phyloP scores from a whole-genome alignment of 2,329 filamentous ascomycete genomes.

The Pyrenochaeta sp. region DNA sequence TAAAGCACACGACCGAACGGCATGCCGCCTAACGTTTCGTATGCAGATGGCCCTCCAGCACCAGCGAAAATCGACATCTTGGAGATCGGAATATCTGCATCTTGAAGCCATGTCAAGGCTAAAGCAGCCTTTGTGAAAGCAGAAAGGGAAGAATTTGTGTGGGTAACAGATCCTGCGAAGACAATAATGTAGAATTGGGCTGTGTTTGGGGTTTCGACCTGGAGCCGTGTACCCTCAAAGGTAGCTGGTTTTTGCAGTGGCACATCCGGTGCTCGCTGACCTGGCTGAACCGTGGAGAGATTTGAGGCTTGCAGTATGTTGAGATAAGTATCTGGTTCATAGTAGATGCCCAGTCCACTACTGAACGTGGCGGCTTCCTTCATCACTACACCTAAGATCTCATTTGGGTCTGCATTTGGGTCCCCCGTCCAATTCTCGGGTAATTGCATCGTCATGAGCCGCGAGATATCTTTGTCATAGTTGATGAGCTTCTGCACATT shows the following conservation, averaged over 20 bases:
- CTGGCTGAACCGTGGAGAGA: conserved; percentile 40
- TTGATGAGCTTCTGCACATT: conserved; percentile 55
- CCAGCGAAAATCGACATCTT: conserved; percentile 38
- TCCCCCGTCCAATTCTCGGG: conserved; percentile 45
- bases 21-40: conserved; percentile 37
- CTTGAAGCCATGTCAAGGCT: conserved; percentile 17
- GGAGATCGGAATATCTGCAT: conserved; percentile 19
- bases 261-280: conserved; percentile 58
- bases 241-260: conserved; percentile 56
- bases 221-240: conserved; percentile 53
- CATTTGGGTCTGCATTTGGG: conserved; percentile 35
- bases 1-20: conserved; percentile 49
- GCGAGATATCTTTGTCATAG: conserved; percentile 45
- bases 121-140: conserved; percentile 18
- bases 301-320: conserved; percentile 25
- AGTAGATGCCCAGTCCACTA: conserved; percentile 42
- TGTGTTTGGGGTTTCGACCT: conserved; percentile 54
- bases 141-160: conserved; percentile 14
- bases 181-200: conserved; percentile 54
- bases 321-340: conserved; percentile 45
- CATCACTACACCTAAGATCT: conserved; percentile 36
- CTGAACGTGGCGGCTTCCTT: conserved; percentile 38
- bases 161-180: conserved; percentile 48
- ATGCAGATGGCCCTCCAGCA: conserved; percentile 34
- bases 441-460: conserved; percentile 44